phyloP scores from a whole-genome alignment of 257 asterid genomes.

The Przewalskia tangutica region DNA sequence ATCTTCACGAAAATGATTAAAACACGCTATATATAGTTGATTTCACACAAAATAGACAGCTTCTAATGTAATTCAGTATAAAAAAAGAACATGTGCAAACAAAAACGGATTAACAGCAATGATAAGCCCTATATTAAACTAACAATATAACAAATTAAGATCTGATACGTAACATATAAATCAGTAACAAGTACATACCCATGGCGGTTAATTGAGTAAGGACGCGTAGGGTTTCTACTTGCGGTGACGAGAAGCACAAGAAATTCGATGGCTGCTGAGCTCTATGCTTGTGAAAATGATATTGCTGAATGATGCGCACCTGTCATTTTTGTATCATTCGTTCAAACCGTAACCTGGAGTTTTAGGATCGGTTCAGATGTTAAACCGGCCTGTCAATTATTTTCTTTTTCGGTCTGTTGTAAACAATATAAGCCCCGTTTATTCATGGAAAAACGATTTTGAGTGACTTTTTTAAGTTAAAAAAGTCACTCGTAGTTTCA shows the following conservation, averaged over 20 bases:
- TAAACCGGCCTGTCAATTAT: not conserved
- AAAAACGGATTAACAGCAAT: not conserved
- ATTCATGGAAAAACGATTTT: no score
- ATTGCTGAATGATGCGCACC: not conserved
- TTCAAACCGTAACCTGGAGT: not conserved
- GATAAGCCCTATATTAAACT: not conserved
- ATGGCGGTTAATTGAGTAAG: not conserved
- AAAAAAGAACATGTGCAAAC: not conserved
- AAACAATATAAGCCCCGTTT: no score
- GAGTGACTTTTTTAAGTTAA: no score
- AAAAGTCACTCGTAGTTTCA: no score
- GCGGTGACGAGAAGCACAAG: not conserved
- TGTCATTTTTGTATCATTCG: not conserved
- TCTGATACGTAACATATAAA: not conserved
- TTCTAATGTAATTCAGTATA: not conserved
- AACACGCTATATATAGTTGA: not conserved
- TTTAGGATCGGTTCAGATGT: not conserved
- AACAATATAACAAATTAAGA: not conserved
- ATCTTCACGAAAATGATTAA: not conserved
- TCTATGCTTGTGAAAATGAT: not conserved
- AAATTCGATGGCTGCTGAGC: not conserved
- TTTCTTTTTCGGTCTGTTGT: not conserved
- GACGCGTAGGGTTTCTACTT: slow-evolving; percentile 6
- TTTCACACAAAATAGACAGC: not conserved
- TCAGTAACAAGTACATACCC: not conserved